Conservation (phyloP, 2,329 filamentous ascomycete genomes). For the Pseudocercospora fuligena region DNA sequence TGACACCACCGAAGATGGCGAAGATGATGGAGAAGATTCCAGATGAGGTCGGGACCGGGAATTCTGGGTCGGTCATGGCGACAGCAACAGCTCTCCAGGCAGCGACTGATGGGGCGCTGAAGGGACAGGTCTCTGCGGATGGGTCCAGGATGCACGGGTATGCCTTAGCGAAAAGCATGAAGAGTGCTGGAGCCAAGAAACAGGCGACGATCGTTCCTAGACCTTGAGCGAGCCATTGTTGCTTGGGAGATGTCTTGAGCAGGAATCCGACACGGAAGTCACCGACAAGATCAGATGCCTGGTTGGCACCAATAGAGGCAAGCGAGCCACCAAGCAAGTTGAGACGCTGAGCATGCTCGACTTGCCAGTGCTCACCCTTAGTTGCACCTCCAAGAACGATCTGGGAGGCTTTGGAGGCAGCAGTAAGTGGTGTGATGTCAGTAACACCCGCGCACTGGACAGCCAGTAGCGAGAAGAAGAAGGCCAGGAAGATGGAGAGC, state of each 20-base stretch:
- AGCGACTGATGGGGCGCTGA: constrained; percentile 65
- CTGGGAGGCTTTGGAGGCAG: constrained; percentile 70
- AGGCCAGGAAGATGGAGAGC: constrained; percentile 61
- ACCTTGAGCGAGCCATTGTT: constrained; percentile 70
- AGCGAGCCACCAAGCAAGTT: constrained; percentile 67
- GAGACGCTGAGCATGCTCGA: constrained; percentile 63
- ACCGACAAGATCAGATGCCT: constrained; percentile 57
- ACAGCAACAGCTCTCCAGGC: constrained; percentile 70
- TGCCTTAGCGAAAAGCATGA: constrained; percentile 69
- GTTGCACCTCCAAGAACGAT: constrained; percentile 70
- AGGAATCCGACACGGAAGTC: constrained; percentile 73
- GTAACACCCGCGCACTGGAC: constrained; percentile 61
- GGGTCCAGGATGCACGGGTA: constrained; percentile 69
- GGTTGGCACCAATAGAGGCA: constrained; percentile 46
- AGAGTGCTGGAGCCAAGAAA: constrained; percentile 69
- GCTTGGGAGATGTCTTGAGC: constrained; percentile 65
- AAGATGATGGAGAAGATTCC: constrained; percentile 65
- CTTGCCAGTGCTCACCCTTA: constrained; percentile 55
- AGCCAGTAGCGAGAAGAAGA: constrained; percentile 66
- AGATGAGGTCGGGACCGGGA: constrained; percentile 60
- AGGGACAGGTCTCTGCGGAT: constrained; percentile 58
- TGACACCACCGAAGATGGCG: constrained; percentile 55
- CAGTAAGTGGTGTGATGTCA: constrained; percentile 68
- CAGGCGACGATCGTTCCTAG: constrained; percentile 67
- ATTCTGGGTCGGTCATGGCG: constrained; percentile 62